phyloP scores from a whole-genome alignment of 225 moss, liverwort and hornwort genomes.

The Antitrichia curtipendula region DNA sequence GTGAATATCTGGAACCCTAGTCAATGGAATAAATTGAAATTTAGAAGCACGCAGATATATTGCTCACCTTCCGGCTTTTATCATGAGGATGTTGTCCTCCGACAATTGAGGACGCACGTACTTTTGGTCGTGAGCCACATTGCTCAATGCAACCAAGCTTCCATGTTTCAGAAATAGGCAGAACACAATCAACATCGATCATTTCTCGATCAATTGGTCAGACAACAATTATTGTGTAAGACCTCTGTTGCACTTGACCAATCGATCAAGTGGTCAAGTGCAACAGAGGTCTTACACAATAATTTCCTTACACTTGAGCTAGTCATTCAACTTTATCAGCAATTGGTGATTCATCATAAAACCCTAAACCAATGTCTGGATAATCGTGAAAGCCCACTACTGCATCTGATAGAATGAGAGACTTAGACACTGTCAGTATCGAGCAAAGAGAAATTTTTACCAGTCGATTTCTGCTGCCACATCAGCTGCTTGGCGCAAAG shows the following conservation, averaged over 20 bases:
- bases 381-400: neutral
- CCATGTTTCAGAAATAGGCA: conserved; percentile 4
- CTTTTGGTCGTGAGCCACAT: conserved; percentile 73
- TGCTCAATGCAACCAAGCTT: conserved; percentile 69
- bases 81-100: conserved; percentile 59
- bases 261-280: neutral
- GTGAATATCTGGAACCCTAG: neutral
- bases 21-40: neutral
- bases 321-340: neutral
- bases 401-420: neutral
- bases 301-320: neutral
- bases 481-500: conserved; percentile 59
- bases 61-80: conserved; percentile 78
- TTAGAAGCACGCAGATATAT: neutral
- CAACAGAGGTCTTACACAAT: neutral
- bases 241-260: neutral
- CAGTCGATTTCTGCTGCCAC: conserved; percentile 96
- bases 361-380: neutral
- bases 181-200: neutral
- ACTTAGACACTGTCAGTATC: neutral
- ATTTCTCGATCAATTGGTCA: neutral
- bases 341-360: neutral
- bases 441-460: conserved; percentile 9
- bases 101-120: conserved; percentile 67
- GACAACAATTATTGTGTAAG: neutral